phyloP scores from a whole-genome alignment of 2,329 filamentous ascomycete genomes.

The Saccharata proteae region DNA sequence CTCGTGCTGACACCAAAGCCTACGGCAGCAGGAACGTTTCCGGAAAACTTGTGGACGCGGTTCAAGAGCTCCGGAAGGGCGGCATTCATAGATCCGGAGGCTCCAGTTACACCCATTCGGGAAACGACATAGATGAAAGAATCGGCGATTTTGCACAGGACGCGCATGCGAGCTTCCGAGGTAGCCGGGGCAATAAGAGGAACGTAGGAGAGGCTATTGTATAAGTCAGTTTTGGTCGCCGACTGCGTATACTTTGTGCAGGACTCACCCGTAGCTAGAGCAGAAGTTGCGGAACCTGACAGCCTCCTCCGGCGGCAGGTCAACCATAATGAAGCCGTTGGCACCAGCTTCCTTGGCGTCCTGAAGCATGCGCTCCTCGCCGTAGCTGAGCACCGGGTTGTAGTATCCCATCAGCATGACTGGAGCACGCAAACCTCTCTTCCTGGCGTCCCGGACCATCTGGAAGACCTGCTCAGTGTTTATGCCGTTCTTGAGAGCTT shows the following conservation, averaged over 20 bases:
- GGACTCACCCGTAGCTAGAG: constrained; percentile 55
- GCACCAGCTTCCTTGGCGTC: constrained; percentile 77
- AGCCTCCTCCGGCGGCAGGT: constrained; percentile 91
- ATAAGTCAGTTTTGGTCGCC: not conserved
- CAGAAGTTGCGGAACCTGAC: constrained; percentile 82
- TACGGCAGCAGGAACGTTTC: constrained; percentile 79
- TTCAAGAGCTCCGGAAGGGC: constrained; percentile 70
- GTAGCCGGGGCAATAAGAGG: constrained; percentile 94
- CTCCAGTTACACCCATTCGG: constrained; percentile 91
- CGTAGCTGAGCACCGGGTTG: constrained; percentile 89
- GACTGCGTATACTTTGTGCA: not conserved
- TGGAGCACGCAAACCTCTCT: constrained; percentile 64
- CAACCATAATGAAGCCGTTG: constrained; percentile 95
- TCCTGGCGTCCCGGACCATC: constrained; percentile 72
- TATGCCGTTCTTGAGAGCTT: constrained; percentile 79
- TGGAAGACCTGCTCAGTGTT: constrained; percentile 67
- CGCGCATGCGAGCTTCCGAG: constrained; percentile 83
- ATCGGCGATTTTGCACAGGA: constrained; percentile 91
- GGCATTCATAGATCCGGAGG: constrained; percentile 67
- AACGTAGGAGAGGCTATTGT: constrained; percentile 65
- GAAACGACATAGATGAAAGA: constrained; percentile 99
- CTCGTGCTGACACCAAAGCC: constrained; percentile 94
- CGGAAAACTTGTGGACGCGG: constrained; percentile 84
- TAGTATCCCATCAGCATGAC: constrained; percentile 98
- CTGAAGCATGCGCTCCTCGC: constrained; percentile 75